Evolutionary conservation across 148 eudicot species (phyloP).

Genomic region (Oxyria digyna): DNA sequence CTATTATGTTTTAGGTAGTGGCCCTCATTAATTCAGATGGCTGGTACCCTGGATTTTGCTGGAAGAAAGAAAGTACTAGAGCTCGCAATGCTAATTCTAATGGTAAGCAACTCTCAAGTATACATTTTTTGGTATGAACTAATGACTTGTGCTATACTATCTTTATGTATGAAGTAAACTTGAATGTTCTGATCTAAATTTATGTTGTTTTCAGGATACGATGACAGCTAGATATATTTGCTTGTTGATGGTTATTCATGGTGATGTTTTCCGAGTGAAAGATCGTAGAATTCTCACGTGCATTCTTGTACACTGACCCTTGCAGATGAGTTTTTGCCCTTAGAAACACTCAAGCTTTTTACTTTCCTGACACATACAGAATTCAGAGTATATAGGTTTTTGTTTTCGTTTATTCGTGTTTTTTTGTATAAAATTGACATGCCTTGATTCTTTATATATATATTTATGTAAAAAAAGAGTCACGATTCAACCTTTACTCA

Average conservation of each 20-base stretch:
- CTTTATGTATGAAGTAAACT: background rate
- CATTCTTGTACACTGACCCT: slow-evolving; percentile 57
- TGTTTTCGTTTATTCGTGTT: background rate
- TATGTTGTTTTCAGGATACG: background rate
- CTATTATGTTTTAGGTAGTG: background rate
- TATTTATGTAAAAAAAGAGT: slow-evolving; percentile 10
- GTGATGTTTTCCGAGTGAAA: background rate
- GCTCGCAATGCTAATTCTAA: background rate
- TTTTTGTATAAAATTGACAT: slow-evolving; percentile 33
- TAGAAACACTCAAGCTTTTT: slow-evolving; percentile 51
- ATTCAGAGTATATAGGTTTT: slow-evolving; percentile 4
- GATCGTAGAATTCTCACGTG: slow-evolving; percentile 17
- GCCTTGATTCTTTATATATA: slow-evolving; percentile 14
- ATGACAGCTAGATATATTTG: slow-evolving; percentile 1
- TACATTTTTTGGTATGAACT: background rate
- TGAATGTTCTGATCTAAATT: background rate
- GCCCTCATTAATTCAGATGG: background rate
- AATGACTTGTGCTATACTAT: background rate
- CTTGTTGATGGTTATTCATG: background rate
- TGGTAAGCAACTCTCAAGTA: background rate
- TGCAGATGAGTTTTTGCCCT: slow-evolving; percentile 97
- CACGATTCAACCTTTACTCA: background rate
- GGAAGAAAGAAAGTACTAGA: background rate
- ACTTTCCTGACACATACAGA: slow-evolving; percentile 18
- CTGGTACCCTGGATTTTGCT: background rate